Evolutionary conservation across 192 early-diverging fungal species (phyloP).

Genomic region (Spizellomyces sp.): DNA sequence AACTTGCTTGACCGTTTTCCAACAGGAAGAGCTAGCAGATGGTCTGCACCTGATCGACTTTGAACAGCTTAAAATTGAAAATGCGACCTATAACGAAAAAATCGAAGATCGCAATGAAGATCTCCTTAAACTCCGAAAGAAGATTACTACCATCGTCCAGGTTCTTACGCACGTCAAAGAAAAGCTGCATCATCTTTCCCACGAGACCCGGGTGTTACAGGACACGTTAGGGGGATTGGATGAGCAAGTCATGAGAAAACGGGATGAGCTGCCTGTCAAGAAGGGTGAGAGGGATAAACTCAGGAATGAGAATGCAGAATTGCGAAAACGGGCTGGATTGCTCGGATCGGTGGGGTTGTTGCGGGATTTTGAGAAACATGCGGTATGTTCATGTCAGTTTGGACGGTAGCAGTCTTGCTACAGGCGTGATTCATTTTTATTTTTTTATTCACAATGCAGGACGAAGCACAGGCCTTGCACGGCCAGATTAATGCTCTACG

Average conservation of each 20-base stretch:
- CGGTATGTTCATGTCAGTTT: conserved; percentile 21
- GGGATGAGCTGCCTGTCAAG: conserved; percentile 49
- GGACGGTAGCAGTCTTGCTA: too few species aligned
- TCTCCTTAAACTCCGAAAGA: conserved; percentile 61
- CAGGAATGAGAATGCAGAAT: conserved; percentile 37
- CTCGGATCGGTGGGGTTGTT: conserved; percentile 54
- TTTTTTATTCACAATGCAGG: conserved; percentile 23
- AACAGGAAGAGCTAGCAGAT: conserved; percentile 63
- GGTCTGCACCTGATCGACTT: conserved; percentile 68
- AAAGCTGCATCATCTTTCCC: conserved; percentile 40
- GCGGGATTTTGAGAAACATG: conserved; percentile 57
- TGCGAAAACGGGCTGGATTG: conserved; percentile 56
- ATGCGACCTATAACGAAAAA: conserved; percentile 68
- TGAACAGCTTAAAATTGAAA: conserved; percentile 69
- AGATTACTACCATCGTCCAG: conserved; percentile 66
- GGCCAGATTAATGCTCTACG: conserved; percentile 34
- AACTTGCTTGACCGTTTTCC: neutral
- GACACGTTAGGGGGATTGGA: conserved; percentile 40
- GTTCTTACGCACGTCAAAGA: conserved; percentile 68
- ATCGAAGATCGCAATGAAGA: conserved; percentile 68
- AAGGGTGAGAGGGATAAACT: conserved; percentile 51
- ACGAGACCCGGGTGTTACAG: neutral
- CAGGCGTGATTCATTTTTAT: conserved; percentile 17
- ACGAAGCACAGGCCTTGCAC: conserved; percentile 38
- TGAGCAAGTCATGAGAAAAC: conserved; percentile 43